Conservation (phyloP, 352 stramenopile genomes). For the Ophiocytium majus region DNA sequence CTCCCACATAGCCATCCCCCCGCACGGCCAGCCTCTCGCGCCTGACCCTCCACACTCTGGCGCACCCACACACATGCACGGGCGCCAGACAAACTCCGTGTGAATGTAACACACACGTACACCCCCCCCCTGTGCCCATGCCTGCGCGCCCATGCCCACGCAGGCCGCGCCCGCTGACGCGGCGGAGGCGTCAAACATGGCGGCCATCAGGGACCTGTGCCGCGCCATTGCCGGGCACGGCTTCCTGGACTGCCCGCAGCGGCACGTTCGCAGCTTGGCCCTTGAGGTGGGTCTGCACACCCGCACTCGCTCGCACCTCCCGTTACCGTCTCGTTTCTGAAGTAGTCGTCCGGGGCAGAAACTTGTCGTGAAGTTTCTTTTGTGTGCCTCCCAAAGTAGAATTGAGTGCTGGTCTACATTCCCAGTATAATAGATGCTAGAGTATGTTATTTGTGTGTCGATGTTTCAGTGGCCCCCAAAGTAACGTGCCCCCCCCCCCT, state of each 20-base stretch:
- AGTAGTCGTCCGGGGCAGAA: too few species aligned
- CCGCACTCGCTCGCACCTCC: too few species aligned
- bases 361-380: too few species aligned
- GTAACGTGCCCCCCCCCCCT: too few species aligned
- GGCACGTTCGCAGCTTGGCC: slow-evolving; percentile 53
- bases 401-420: too few species aligned
- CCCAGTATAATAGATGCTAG: too few species aligned
- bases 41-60: background rate
- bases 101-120: background rate
- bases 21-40: background rate
- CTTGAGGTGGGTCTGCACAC: slow-evolving; percentile 43
- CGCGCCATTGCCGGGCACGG: slow-evolving; percentile 36
- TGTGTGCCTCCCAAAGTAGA: too few species aligned
- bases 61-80: background rate
- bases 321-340: too few species aligned
- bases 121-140: background rate
- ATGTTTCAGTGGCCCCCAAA: too few species aligned
- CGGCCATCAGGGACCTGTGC: slow-evolving; percentile 50
- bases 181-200: slow-evolving; percentile 52
- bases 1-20: background rate
- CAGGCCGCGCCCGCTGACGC: slow-evolving; percentile 12
- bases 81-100: background rate
- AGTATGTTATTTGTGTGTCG: too few species aligned
- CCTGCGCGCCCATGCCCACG: background rate
- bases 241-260: slow-evolving; percentile 51